Evolutionary conservation across 805 yeast species (phyloP), one percentile per base, ranked within the genome.

Genomic region (Hanseniaspora occidentalis): DNA sequence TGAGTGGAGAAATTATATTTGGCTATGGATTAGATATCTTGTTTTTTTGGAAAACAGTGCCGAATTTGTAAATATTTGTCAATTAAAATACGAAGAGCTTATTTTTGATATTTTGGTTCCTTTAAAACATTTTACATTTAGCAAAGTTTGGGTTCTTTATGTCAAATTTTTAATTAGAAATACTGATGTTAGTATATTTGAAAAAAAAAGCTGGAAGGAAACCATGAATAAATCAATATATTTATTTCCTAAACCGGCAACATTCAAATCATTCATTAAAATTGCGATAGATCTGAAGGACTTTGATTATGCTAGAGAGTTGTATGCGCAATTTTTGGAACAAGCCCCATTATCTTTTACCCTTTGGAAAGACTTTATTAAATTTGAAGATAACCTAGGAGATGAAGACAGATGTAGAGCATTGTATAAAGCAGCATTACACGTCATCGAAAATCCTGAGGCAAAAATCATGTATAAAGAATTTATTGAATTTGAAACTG

Each of bases 91-190:
- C 67, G 58, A 67, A 21, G 56, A 61, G 33, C 57, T 81, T 13
- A 36, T 79, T 1, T 57, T 63, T 21, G 47, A 48, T 8, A 41
- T 65, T 1, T 63, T 80, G 10, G 84, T 89, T 1, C 80, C 78
- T 19, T 33, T 1, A 36, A 42, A 26, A 8, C 4, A 19, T 14
- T 29, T 86, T 50, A 73, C 84, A 0, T 83, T 83, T 50, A 75
- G 76, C 2, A 79, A 81, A 45, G 50, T 82, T 3, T 88, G 96
- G 96, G 67, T 74, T 5, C 58, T 67, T 47, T 79, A 59, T 56
- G 77, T 84, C 2, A 71, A 83, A 43, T 86, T 81, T 60, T 88
- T 83, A 55, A 57, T 88, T 2, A 68, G 97, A 25, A 73, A 75
- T 22, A 7, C 14, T 14, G 65, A 63, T 5, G 56, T 69, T 40